Evolutionary conservation across 2,329 filamentous ascomycete genomes (phyloP).

Genomic region (Zopfia rhizophila): DNA sequence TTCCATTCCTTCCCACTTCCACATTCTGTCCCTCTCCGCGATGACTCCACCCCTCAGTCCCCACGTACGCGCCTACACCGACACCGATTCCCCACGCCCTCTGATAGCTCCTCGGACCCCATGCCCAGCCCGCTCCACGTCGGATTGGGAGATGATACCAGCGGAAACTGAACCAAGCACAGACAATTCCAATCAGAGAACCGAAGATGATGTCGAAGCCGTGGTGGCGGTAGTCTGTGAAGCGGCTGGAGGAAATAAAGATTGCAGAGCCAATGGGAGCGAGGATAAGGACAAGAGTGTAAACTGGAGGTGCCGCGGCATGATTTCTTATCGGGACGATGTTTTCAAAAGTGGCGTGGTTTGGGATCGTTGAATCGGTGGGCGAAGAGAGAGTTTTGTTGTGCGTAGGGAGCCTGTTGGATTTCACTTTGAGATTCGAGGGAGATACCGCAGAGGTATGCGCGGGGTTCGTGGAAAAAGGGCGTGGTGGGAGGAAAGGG

Average conservation of each 20-base stretch:
- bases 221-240: constrained; percentile 88
- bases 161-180: constrained; percentile 79
- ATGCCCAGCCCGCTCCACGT: constrained; percentile 87
- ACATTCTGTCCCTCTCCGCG: constrained; percentile 19
- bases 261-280: constrained; percentile 78
- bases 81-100: constrained; percentile 83
- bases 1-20: constrained; percentile 8
- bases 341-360: constrained; percentile 32
- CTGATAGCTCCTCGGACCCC: constrained; percentile 78
- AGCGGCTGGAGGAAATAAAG: constrained; percentile 87
- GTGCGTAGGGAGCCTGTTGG: constrained; percentile 32
- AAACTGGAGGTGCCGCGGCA: constrained; percentile 84
- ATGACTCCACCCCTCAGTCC: constrained; percentile 57
- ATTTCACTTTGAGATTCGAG: constrained; percentile 41
- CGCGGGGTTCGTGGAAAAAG: constrained; percentile 60
- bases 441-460: constrained; percentile 57
- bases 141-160: constrained; percentile 86
- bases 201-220: constrained; percentile 93
- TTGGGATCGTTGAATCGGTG: constrained; percentile 24
- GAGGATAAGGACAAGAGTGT: constrained; percentile 75
- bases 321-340: constrained; percentile 71
- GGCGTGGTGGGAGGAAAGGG: constrained; percentile 70
- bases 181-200: constrained; percentile 77
- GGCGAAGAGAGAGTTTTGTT: constrained; percentile 35
- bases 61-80: constrained; percentile 61